phyloP scores from a whole-genome alignment of 805 yeast genomes.

The Yarrowia yakushimensis region DNA sequence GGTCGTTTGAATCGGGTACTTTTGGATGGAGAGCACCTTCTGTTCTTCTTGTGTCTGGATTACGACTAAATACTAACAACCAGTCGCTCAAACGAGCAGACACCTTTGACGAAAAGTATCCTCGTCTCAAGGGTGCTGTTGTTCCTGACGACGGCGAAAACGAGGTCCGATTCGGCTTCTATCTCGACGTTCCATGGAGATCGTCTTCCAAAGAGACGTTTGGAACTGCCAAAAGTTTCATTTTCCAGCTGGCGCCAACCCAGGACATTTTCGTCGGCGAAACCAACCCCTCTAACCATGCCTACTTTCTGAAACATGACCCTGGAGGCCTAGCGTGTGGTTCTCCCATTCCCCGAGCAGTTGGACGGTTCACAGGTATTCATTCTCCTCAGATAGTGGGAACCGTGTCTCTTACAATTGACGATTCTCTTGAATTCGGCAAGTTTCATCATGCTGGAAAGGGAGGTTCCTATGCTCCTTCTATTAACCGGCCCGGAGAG shows the following conservation, averaged over 20 bases:
- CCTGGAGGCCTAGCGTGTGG: slow-evolving; percentile 90
- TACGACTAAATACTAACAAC: slow-evolving; percentile 30
- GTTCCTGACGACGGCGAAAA: slow-evolving; percentile 5
- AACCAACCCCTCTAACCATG: slow-evolving; percentile 41
- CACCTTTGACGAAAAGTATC: slow-evolving; percentile 26
- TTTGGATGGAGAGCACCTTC: slow-evolving; percentile 92
- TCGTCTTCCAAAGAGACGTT: slow-evolving; percentile 66
- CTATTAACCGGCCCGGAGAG: neutral
- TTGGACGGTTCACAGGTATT: neutral
- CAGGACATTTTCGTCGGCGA: slow-evolving; percentile 50
- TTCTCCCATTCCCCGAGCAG: slow-evolving; percentile 35
- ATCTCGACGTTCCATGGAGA: slow-evolving; percentile 71
- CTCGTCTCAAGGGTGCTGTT: slow-evolving; percentile 25
- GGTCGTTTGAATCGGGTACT: slow-evolving; percentile 77
- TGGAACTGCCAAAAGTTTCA: slow-evolving; percentile 56
- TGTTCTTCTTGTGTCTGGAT: slow-evolving; percentile 65
- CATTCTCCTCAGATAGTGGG: slow-evolving; percentile 50
- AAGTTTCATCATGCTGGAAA: slow-evolving; percentile 66
- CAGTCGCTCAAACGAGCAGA: neutral
- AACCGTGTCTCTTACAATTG: slow-evolving; percentile 74
- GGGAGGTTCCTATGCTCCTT: slow-evolving; percentile 48
- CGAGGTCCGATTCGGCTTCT: slow-evolving; percentile 58
- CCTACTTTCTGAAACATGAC: slow-evolving; percentile 54
- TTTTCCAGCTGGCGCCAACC: slow-evolving; percentile 65
- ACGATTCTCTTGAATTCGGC: slow-evolving; percentile 74